phyloP scores from a whole-genome alignment of 495 filamentous ascomycete species.

The Penicillium robsamsonii region DNA sequence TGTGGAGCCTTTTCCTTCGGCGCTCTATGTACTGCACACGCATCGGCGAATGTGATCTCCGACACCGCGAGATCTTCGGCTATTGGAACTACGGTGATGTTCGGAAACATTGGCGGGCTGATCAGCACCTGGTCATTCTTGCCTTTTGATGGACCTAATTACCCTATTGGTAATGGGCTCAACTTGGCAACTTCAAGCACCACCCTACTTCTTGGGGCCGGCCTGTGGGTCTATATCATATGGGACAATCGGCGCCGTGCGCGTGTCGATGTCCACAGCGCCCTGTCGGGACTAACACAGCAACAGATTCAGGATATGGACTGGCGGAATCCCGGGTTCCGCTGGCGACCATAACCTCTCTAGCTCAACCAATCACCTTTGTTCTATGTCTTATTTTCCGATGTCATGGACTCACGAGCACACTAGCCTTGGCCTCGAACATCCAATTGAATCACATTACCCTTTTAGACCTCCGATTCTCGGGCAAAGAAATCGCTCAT shows the following conservation, averaged over 20 bases:
- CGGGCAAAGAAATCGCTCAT: not conserved
- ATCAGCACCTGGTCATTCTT: slow-evolving; percentile 71
- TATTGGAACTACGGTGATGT: slow-evolving; percentile 67
- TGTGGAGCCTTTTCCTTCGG: slow-evolving; percentile 56
- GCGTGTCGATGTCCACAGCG: slow-evolving; percentile 49
- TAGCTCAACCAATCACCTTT: not conserved
- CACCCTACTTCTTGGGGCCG: slow-evolving; percentile 48
- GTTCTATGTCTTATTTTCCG: not conserved
- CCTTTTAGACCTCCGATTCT: slow-evolving; percentile 1
- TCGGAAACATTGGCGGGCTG: slow-evolving; percentile 69
- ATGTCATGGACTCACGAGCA: not conserved
- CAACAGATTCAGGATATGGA: slow-evolving; percentile 64
- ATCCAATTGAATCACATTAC: not conserved
- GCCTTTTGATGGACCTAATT: slow-evolving; percentile 62
- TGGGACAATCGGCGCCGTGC: slow-evolving; percentile 61
- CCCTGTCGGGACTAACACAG: slow-evolving; percentile 53
- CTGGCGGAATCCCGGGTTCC: slow-evolving; percentile 71
- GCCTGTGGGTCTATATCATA: slow-evolving; percentile 59
- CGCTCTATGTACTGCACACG: slow-evolving; percentile 63
- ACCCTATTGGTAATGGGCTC: slow-evolving; percentile 70
- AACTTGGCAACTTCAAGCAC: slow-evolving; percentile 62
- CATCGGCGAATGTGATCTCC: slow-evolving; percentile 66
- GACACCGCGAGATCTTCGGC: slow-evolving; percentile 66
- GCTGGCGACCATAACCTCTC: slow-evolving; percentile 50
- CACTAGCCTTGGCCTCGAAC: slow-evolving; percentile 2